These are phyloP conservation scores for Coelastrella sp. DNA, from an alignment of 139 green algal genomes.

Conservation along the genomic window DNA sequence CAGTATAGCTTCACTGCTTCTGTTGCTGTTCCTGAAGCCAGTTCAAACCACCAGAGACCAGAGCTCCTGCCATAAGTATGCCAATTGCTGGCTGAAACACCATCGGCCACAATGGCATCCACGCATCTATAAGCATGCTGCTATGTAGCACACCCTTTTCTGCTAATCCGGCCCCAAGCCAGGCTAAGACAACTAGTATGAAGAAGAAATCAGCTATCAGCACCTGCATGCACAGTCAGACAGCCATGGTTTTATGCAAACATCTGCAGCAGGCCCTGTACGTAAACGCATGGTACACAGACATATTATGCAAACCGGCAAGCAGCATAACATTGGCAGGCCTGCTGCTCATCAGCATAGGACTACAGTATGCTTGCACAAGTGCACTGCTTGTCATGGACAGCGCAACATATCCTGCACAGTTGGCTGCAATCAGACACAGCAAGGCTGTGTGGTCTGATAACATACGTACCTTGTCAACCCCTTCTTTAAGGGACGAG, in stretches of 20 bases:
- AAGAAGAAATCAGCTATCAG: conserved; percentile 95
- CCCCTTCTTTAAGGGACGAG: conserved; percentile 51
- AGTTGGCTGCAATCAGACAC: too few relatives aligned
- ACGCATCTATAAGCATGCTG: conserved; percentile 72
- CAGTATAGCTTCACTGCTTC: conserved; percentile 1
- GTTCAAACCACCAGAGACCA: conserved; percentile 74
- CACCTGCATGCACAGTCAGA: conserved; percentile 65
- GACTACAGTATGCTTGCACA: too few relatives aligned
- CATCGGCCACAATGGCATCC: conserved; percentile 82
- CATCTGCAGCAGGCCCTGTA: too few relatives aligned
- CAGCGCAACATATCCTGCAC: too few relatives aligned
- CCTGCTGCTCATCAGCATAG: too few relatives aligned
- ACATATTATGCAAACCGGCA: too few relatives aligned
- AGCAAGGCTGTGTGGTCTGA: too few relatives aligned
- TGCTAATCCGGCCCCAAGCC: conserved; percentile 74
- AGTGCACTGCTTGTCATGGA: too few relatives aligned
- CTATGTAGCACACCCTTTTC: conserved; percentile 49
- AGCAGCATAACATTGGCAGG: too few relatives aligned
- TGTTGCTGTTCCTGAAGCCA: conserved; percentile 60
- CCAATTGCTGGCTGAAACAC: conserved; percentile 90
- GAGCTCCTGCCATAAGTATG: conserved; percentile 86
- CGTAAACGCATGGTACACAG: too few relatives aligned
- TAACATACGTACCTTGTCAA: conserved; percentile 70
- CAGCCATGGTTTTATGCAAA: too few relatives aligned
- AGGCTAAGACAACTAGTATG: conserved; percentile 76